Evolutionary conservation across 495 filamentous ascomycete genomes (phyloP).

Genomic region (Xylaria cubensis): DNA sequence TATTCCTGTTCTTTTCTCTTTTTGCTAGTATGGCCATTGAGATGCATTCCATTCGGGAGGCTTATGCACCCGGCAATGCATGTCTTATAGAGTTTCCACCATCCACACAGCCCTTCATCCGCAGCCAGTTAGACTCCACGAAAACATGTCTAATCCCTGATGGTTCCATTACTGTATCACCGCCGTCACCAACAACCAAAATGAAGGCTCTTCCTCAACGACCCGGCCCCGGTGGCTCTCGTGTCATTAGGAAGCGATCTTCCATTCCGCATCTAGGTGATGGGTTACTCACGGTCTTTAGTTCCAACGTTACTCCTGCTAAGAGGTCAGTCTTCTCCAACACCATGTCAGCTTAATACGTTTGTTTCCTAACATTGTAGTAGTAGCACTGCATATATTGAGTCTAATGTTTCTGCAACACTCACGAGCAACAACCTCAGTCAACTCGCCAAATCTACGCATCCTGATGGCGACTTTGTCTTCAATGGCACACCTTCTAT

Average conservation of each 20-base stretch:
- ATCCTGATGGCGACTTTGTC: not conserved
- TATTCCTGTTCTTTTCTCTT: not conserved
- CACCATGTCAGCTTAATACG: not conserved
- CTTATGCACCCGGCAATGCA: slow-evolving; percentile 2
- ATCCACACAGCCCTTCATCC: not conserved
- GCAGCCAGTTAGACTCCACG: not conserved
- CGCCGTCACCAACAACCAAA: not conserved
- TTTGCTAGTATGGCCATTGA: slow-evolving; percentile 7
- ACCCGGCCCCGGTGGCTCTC: slow-evolving; percentile 30
- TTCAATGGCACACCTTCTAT: not conserved
- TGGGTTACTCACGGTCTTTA: slow-evolving; percentile 28
- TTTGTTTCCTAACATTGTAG: slow-evolving; percentile 12
- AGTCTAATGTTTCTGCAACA: not conserved
- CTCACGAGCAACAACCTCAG: slow-evolving; percentile 22
- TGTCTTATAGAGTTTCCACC: not conserved
- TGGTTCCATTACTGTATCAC: not conserved
- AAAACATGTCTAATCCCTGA: not conserved
- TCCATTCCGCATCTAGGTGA: slow-evolving; percentile 34
- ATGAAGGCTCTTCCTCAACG: slow-evolving; percentile 27
- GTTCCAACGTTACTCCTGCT: not conserved
- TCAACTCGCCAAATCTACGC: not conserved
- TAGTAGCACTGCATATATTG: not conserved
- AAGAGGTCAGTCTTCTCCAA: slow-evolving; percentile 6
- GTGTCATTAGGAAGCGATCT: slow-evolving; percentile 25
- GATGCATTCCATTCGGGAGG: not conserved